Percentiles rank a stretch among this genome's conserved stretches.
Conservation (phyloP, 805 yeast genomes). For the Cyberlindnera amylophila region DNA sequence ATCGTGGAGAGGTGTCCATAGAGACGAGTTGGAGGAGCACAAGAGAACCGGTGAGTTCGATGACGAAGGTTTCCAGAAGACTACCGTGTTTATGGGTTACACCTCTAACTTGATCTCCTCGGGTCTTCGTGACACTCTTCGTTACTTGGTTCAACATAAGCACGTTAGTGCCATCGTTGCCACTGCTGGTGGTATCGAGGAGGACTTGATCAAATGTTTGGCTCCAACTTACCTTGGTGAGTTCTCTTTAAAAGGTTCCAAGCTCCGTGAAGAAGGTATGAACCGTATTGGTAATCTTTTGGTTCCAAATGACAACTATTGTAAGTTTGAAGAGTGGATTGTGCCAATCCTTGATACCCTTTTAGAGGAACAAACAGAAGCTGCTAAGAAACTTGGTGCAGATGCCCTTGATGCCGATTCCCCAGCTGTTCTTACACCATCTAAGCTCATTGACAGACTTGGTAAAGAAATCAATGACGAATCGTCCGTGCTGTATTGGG, state of each 20-base stretch:
- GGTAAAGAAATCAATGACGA: conserved; percentile 97
- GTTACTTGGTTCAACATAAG: conserved; percentile 88
- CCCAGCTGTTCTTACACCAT: conserved; percentile 84
- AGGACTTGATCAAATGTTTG: conserved; percentile 91
- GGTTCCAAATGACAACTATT: conserved; percentile 97
- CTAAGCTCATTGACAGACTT: conserved; percentile 82
- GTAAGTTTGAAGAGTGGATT: conserved; percentile 98
- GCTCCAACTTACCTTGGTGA: conserved; percentile 97
- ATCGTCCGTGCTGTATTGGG: conserved; percentile 93
- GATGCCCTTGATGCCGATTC: conserved; percentile 59
- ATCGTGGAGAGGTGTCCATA: conserved; percentile 83
- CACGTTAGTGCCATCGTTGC: conserved; percentile 94
- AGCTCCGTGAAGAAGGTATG: conserved; percentile 90
- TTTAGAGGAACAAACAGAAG: conserved; percentile 83
- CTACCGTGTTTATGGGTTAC: conserved; percentile 93
- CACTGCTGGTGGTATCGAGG: conserved; percentile 98
- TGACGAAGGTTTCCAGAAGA: conserved; percentile 70
- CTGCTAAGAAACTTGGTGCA: conserved; percentile 48
- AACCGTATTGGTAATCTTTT: conserved; percentile 95
- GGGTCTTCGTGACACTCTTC: conserved; percentile 87
- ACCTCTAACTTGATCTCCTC: conserved; percentile 95
- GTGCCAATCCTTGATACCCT: conserved; percentile 87
- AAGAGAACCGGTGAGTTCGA: conserved; percentile 73
- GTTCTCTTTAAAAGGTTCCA: conserved; percentile 74
- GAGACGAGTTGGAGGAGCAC: conserved; percentile 63